Evolutionary conservation across 2,329 filamentous ascomycete species (phyloP).

Genomic region (Diaporthe ilicicola): DNA sequence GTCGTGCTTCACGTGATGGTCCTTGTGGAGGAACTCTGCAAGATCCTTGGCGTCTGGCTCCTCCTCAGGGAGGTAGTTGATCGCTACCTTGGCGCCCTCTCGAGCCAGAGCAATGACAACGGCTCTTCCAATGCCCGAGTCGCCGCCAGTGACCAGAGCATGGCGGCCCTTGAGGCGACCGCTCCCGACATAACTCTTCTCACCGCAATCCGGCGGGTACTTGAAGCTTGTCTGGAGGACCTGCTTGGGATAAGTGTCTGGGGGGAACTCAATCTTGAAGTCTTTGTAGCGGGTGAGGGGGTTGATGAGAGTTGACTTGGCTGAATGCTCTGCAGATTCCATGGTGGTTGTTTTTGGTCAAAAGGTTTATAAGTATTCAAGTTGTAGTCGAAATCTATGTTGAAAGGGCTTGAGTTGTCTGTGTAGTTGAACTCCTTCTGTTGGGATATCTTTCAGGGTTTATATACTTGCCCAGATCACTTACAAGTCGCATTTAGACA

Average conservation of each 20-base stretch:
- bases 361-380: not conserved
- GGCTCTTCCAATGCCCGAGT: not conserved
- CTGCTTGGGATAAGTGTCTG: not conserved
- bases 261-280: not conserved
- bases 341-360: not conserved
- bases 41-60: not conserved
- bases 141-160: slow-evolving; percentile 3
- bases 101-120: not conserved
- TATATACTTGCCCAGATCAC: not conserved
- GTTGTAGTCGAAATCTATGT: not conserved
- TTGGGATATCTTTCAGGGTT: not conserved
- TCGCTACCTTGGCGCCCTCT: slow-evolving; percentile 3
- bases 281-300: slow-evolving; percentile 4
- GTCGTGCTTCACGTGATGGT: not conserved
- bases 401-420: not conserved
- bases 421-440: not conserved
- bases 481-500: not conserved
- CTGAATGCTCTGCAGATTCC: not conserved
- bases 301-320: not conserved
- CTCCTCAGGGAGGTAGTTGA: slow-evolving; percentile 10
- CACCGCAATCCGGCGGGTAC: not conserved
- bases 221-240: slow-evolving; percentile 9
- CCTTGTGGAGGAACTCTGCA: not conserved
- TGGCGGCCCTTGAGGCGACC: slow-evolving; percentile 8
- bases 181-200: not conserved